Evolutionary conservation across 2,329 filamentous ascomycete genomes (phyloP), one percentile per base, ranked within the genome.

Genomic region (Nemania diffusa): DNA sequence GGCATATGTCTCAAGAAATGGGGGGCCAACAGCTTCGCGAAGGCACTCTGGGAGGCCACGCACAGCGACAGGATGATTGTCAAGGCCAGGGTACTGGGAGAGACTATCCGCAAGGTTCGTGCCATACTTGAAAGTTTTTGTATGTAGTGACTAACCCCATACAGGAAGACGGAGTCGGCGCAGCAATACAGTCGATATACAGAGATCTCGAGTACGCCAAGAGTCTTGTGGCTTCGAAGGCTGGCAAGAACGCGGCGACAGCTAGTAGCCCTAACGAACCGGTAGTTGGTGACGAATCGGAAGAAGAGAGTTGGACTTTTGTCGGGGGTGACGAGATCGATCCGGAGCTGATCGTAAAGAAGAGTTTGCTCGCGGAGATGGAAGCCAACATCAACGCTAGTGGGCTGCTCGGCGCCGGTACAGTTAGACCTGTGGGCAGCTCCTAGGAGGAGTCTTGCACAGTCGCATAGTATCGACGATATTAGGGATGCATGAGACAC

Each of bases 161-260:
- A 65, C 69, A 97, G 91, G 95, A 99, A 79, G 90, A 93, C 71
- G 96, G 96, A 40, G 94, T 97, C n/a, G 89, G 91, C 55, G 92
- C 86, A 5, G 96, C 95, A 5, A 96, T 98, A 69, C 92, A 97
- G 79, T 92, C 90, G 67, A 92, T 99, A 64, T 99, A 98, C 78
- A 91, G 96, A 48, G 95, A 98, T 78, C 86, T 98, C 63, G 96
- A 98, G 77, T 97, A 97, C 74, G 94, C 96, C 42, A 92, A 88
- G 79, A 91, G 91, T 17, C 84, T 98, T 51, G 91, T 97, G 78
- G 92, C 91, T 79, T 87, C 83, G 64, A 88, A 87, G 78, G 80
- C 82, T 1, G 82, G 82, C 69, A 87, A 87, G 79, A 90, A 83
- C 63, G 78, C 75, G 50, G 73, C 73, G 8, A 76, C 32, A 74